These are phyloP conservation scores for Nicotiana tomentosiformis DNA, from an alignment of 257 asterid species.

Conservation along the genomic window DNA sequence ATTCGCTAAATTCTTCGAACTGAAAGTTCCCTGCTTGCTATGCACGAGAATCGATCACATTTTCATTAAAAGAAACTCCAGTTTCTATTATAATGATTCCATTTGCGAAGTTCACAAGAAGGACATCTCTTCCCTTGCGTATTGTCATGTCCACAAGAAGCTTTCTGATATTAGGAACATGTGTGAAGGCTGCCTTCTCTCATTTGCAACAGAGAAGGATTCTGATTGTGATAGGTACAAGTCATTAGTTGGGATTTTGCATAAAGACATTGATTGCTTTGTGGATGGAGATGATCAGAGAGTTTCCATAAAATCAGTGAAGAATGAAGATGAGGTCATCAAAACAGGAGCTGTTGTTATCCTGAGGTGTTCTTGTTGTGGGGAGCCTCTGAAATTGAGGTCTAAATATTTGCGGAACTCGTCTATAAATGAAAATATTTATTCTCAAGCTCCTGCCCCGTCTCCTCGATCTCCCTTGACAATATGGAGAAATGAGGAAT, in stretches of 20 bases:
- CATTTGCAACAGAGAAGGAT: slow-evolving; percentile 56
- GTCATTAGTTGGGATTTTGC: slow-evolving; percentile 64
- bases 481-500: slow-evolving; percentile 38
- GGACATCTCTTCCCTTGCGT: slow-evolving; percentile 73
- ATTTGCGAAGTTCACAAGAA: slow-evolving; percentile 78
- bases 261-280: slow-evolving; percentile 43
- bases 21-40: slow-evolving; percentile 67
- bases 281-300: slow-evolving; percentile 33
- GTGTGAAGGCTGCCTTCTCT: slow-evolving; percentile 77
- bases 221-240: slow-evolving; percentile 34
- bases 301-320: slow-evolving; percentile 15
- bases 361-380: slow-evolving; percentile 71
- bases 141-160: slow-evolving; percentile 71
- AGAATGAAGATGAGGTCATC: slow-evolving; percentile 37
- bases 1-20: slow-evolving; percentile 55
- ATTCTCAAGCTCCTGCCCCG: slow-evolving; percentile 33
- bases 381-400: slow-evolving; percentile 49
- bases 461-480: slow-evolving; percentile 58
- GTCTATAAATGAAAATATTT: slow-evolving; percentile 31
- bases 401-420: slow-evolving; percentile 34
- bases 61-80: slow-evolving; percentile 39
- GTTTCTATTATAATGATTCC: slow-evolving; percentile 64
- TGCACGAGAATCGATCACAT: slow-evolving; percentile 75
- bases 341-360: slow-evolving; percentile 18
- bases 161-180: slow-evolving; percentile 62